Evolutionary conservation across 768 basidiomycete species (phyloP), one percentile per base, ranked within the genome.

Genomic region (Lentinula sp.): DNA sequence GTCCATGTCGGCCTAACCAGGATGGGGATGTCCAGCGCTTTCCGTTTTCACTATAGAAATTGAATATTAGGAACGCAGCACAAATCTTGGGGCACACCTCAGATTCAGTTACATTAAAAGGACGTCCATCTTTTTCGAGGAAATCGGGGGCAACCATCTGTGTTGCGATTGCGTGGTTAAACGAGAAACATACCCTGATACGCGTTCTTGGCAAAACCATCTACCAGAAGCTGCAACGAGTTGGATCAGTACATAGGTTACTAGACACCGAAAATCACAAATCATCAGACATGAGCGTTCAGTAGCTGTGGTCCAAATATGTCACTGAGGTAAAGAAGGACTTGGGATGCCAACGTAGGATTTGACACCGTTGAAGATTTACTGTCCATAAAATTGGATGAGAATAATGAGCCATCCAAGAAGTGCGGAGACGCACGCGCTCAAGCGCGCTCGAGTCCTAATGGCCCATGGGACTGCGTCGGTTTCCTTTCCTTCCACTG

Each of bases 301-400:
- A 58, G 15, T 6, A 77, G 65, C 3, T 69, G 66, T 43, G 74
- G 63, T 35, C 78, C 79, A 51, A 74, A 79, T 49, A 70, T 64
- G 62, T 78, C 79, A 50, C 74, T 64, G 37, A 81, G 67, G 70
- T 74, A 77, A 15, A 77, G 67, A 55, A 77, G 61, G 57, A 72
- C 77, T 53, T 74, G 79, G 79, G 3, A 75, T 75, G 6, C 73
- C 72, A 41, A 80, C 73, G 61, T 81, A 82, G 62, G 70, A 74
- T 18, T 72, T 63, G 35, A 77, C 64, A 7, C 77, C 79, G 28
- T 65, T 72, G 56, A 80, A 74, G 55, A 65, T 63, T 64, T n/a
- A n/a, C n/a, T n/a, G n/a, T n/a, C n/a, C n/a, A n/a, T n/a, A n/a
- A n/a, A n/a, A n/a, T n/a, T n/a, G n/a, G n/a, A n/a, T n/a, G n/a